Evolutionary conservation across 1,139 yeast genomes (phyloP).

Genomic region (Arxiozyma telluris): DNA sequence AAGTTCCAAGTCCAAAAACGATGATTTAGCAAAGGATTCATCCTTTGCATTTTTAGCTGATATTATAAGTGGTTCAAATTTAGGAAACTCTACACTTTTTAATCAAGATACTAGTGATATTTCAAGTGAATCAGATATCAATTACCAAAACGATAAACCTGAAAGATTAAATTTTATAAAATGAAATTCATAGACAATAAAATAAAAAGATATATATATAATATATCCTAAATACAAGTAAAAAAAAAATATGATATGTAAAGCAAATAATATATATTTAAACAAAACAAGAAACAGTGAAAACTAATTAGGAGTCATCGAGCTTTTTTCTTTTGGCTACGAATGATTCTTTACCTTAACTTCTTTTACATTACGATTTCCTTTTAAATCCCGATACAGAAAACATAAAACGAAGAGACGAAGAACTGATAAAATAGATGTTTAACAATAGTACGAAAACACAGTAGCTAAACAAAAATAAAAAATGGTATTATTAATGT

Average conservation of each 20-base stretch:
- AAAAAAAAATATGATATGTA: no score
- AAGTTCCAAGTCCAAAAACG: neutral
- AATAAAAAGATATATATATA: neutral
- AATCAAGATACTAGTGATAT: neutral
- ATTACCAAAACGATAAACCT: conserved; percentile 7
- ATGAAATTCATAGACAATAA: neutral
- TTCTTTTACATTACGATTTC: neutral
- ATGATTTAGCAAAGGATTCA: conserved; percentile 14
- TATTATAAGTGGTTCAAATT: conserved; percentile 10
- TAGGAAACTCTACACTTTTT: neutral
- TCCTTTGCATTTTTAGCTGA: conserved; percentile 26
- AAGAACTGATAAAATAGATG: neutral
- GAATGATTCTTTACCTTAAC: no score
- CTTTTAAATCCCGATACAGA: no score
- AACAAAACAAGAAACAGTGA: neutral
- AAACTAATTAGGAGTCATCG: neutral
- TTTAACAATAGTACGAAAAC: no score
- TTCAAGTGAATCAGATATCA: neutral
- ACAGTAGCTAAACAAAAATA: neutral
- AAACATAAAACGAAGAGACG: no score
- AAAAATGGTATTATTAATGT: neutral
- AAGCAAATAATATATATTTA: neutral
- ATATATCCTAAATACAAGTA: no score
- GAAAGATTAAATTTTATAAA: conserved; percentile 7
- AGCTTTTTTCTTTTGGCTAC: no score